These are phyloP conservation scores for Glarea lozoyensis DNA, from an alignment of 495 filamentous ascomycete species.

Conservation along the genomic window DNA sequence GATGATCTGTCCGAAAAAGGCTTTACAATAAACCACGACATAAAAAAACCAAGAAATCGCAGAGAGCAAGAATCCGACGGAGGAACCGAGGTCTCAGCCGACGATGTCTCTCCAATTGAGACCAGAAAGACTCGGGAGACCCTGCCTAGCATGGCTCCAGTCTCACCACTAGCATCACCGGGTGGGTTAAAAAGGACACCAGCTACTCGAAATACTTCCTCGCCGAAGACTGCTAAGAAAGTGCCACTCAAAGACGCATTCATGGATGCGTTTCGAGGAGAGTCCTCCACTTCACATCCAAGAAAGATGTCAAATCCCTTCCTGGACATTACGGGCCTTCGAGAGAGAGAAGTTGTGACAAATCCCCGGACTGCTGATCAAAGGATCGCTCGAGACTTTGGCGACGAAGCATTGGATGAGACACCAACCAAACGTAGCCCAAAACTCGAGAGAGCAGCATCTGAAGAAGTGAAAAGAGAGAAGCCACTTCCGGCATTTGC, in stretches of 20 bases:
- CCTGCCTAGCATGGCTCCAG: slow-evolving; percentile 15
- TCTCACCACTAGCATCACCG: slow-evolving; percentile 21
- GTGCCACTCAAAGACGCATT: slow-evolving; percentile 37
- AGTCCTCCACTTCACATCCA: slow-evolving; percentile 29
- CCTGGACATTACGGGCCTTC: slow-evolving; percentile 13
- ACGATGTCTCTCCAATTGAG: neutral
- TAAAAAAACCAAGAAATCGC: neutral
- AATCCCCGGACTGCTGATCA: slow-evolving; percentile 8
- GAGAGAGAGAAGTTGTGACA: slow-evolving; percentile 20
- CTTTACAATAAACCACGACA: slow-evolving; percentile 1
- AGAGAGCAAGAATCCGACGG: slow-evolving; percentile 1
- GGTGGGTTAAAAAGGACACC: slow-evolving; percentile 34
- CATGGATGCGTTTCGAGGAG: slow-evolving; percentile 45
- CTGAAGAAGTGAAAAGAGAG: slow-evolving; percentile 8
- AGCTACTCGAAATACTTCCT: slow-evolving; percentile 34
- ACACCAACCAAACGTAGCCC: slow-evolving; percentile 1
- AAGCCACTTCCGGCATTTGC: slow-evolving; percentile 15
- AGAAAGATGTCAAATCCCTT: slow-evolving; percentile 4
- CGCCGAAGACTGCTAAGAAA: slow-evolving; percentile 26
- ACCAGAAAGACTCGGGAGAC: slow-evolving; percentile 4
- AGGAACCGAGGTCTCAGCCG: neutral
- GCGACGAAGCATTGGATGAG: slow-evolving; percentile 2
- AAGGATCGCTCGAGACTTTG: slow-evolving; percentile 7
- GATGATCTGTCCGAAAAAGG: slow-evolving; percentile 9
- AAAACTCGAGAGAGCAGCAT: slow-evolving; percentile 5